Evolutionary conservation across 345 rosid genomes (phyloP), one percentile per base, ranked within the genome.

Genomic region (Eutrema yunnanense): DNA sequence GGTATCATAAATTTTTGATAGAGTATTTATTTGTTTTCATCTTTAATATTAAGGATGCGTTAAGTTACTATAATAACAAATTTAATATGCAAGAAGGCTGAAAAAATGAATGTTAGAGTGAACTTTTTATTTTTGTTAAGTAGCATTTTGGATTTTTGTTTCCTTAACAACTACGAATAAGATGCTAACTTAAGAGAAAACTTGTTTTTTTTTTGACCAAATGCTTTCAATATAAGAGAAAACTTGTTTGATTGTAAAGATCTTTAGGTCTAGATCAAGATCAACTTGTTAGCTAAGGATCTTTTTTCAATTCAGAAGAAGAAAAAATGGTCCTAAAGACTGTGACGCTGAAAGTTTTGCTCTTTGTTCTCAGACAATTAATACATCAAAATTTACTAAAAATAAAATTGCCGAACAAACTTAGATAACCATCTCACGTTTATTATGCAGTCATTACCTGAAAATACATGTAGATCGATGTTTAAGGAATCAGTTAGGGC

Each of bases 321-420:
- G 1, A 36, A 14, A 0, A 8, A 6, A 34, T 29, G 5, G 50
- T 43, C 22, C 38, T 70, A 58, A 37, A 48, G 57, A 34, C 50
- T 8, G 14, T 70, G 52, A 33, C 42, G 52, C 75, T 71, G 61
- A 71, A 71, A 58, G 3, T 22, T 59, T 59, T 27, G 29, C 14
- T 47, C 48, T 1, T 47, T 69, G 3, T 32, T 32, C 34, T 32
- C 34, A 3, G 5, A 32, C 34, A 3, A 32, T 32, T 32, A 32
- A 32, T 32, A 3, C 34, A 4, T 32, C 34, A 32, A 32, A 32
- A 32, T 6, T 32, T 32, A 32, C 34, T 32, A 32, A 32, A 32
- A 3, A 3, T 30, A 32, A 32, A 32, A 5, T 32, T 32, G 34
- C 34, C 34, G 34, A 32, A 32, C 34, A 5, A 32, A 32, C 34